Evolutionary conservation across 2,329 filamentous ascomycete species (phyloP), one percentile per base, ranked within the genome.

Genomic region (Bipolaris oryzae): DNA sequence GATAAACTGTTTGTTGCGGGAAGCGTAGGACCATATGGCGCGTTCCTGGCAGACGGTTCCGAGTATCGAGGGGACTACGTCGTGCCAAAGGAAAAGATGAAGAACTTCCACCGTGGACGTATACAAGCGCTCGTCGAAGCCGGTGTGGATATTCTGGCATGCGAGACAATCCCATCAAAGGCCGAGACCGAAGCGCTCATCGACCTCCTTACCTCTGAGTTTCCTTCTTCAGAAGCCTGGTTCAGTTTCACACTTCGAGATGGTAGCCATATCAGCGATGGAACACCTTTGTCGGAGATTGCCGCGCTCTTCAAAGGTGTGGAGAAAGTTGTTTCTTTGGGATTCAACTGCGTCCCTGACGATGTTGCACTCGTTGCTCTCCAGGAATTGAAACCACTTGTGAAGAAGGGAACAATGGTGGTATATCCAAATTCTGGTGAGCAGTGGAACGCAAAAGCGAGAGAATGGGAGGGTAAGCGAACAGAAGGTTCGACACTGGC

Each of bases 381-480:
- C 37, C 56, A 68, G 43, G 62, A 63, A 11, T 55, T 81, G 28
- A 58, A 54, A 15, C 54, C 61, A 15, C 45, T 71, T 23, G 74
- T 77, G 18, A 61, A 63, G 25, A 71, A 74, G 46, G 54, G 57
- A 10, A 72, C 74, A 9, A 57, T 80, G 38, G 58, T 78, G 15
- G 66, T 72, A 16, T 82, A 81, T 65, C 78, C 80, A 0, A 82
- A 82, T 48, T 80, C 78, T 3, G 80, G 80, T 2, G 80, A 82
- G 64, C 66, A 67, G 23, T 82, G 77, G 74, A 76, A 81, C 66
- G 77, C 79, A 5, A 66, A 64, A 50, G 74, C 66, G 10, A 73
- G 79, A 50, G 64, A 64, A 21, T 77, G 75, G 75, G 62, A 68
- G 15, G 74, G 74, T 3, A 57, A 64, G 21, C 60, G 64, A 42